phyloP scores from a whole-genome alignment of 345 rosid species.

The Eucalyptus decipiens region DNA sequence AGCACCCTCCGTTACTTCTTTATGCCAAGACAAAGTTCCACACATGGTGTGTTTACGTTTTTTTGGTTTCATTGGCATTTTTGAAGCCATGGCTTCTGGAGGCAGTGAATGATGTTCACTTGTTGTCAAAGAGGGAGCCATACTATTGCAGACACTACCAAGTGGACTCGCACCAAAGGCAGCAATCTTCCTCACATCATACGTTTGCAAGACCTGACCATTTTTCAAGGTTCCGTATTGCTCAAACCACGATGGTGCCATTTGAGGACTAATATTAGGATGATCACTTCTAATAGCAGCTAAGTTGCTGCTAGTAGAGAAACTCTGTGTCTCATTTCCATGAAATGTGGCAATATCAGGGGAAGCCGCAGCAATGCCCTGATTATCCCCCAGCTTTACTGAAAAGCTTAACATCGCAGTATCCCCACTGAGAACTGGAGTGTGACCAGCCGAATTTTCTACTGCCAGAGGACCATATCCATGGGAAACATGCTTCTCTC shows the following conservation, averaged over 20 bases:
- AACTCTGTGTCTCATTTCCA: constrained; percentile 19
- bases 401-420: constrained; percentile 17
- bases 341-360: constrained; percentile 16
- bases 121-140: constrained; percentile 11
- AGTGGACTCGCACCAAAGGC: constrained; percentile 14
- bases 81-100: constrained; percentile 18
- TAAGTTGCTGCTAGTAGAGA: constrained; percentile 12
- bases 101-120: constrained; percentile 21
- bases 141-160: constrained; percentile 8
- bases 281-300: constrained; percentile 28
- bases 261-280: constrained; percentile 53
- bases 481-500: constrained; percentile 22
- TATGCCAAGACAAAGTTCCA: constrained; percentile 56
- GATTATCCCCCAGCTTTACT: neutral
- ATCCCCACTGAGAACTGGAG: constrained; percentile 16
- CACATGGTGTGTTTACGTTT: constrained; percentile 59
- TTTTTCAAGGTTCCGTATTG: constrained; percentile 58
- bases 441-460: constrained; percentile 8
- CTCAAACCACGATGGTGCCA: constrained; percentile 80
- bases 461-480: constrained; percentile 15
- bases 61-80: constrained; percentile 19
- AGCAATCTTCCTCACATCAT: constrained; percentile 24
- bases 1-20: constrained; percentile 32
- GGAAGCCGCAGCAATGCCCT: constrained; percentile 2
- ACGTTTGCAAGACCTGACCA: constrained; percentile 39